Evolutionary conservation across 345 rosid genomes (phyloP), one percentile per base, ranked within the genome.

Genomic region (Tarenaya hassleriana): DNA sequence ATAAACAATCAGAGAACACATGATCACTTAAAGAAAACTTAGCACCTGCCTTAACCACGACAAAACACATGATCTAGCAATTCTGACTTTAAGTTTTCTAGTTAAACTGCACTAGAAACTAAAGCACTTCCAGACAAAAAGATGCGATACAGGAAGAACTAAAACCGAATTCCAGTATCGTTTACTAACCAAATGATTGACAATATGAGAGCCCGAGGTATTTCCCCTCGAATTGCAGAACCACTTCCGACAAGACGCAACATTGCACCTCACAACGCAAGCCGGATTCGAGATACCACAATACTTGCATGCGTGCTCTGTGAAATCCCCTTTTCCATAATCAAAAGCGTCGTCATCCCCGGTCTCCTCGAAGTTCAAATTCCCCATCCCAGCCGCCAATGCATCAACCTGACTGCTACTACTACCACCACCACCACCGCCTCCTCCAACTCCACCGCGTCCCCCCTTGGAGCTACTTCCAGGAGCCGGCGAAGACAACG

Each of bases 141-240:
- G 16, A 50, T 50, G 48, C 41, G 8, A 43, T 27, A 61, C 1
- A 52, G 19, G 19, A 20, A 20, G 13, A n/a, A 19, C 15, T 20
- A 1, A 19, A 47, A 41, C 15, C 7, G 43, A 52, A 44, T 12
- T 8, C 27, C 19, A 46, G 11, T 3, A 27, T 12, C 34, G 34
- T 34, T 54, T 41, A 82, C 97, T 80, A 53, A 82, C 99, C 78
- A 94, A 72, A 60, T 94, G 99, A 74, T 94, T 94, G 48, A 94
- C 99, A 10, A 94, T 94, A 73, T 94, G 99, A 43, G 99, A 94
- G 27, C 99, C 99, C 0, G 97, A 94, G 18, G 99, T 94, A 62
- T 94, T 94, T 47, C 99, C 99, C 56, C 99, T 78, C 4, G 99
- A 94, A 73, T 94, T 94, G 59, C 99, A 94, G 60, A 94, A 94